phyloP scores from a whole-genome alignment of 352 stramenopile species.

The Phytophthora lateralis region DNA sequence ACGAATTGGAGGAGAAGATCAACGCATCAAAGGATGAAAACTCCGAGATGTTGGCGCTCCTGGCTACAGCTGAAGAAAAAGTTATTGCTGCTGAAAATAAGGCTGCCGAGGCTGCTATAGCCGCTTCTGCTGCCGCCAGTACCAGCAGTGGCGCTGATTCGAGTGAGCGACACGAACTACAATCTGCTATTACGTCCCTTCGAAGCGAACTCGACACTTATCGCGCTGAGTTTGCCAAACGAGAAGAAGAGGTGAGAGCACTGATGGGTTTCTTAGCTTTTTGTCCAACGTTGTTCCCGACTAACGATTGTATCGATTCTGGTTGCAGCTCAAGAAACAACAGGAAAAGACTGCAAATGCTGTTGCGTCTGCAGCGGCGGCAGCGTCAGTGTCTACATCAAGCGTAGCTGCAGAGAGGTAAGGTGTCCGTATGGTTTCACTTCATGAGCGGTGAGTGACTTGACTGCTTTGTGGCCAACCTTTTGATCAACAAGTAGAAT shows the following conservation, averaged over 20 bases:
- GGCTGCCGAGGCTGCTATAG: constrained; percentile 27
- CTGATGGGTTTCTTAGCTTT: background rate
- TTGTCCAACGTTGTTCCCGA: background rate
- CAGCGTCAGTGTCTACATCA: constrained; percentile 4
- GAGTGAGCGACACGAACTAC: constrained; percentile 21
- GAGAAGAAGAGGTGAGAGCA: constrained; percentile 27
- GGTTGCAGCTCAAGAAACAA: constrained; percentile 23
- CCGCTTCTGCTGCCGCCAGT: constrained; percentile 20
- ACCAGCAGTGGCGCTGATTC: constrained; percentile 11
- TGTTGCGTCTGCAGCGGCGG: constrained; percentile 1
- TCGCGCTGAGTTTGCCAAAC: constrained; percentile 16
- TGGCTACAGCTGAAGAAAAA: constrained; percentile 34
- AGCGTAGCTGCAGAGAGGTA: constrained; percentile 24
- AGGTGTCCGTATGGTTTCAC: background rate
- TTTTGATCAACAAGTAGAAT: constrained; percentile 20
- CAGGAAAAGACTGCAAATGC: constrained; percentile 6
- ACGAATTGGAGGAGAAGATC: constrained; percentile 28
- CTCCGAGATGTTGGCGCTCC: constrained; percentile 33
- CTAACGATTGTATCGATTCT: constrained; percentile 18
- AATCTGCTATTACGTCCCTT: constrained; percentile 29
- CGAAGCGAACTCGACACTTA: constrained; percentile 28
- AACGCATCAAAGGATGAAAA: constrained; percentile 34
- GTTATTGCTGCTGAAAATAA: constrained; percentile 34
- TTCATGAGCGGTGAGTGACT: background rate
- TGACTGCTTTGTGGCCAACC: background rate